Conservation (phyloP, 139 green algal genomes). For the Volvox africanus region DNA sequence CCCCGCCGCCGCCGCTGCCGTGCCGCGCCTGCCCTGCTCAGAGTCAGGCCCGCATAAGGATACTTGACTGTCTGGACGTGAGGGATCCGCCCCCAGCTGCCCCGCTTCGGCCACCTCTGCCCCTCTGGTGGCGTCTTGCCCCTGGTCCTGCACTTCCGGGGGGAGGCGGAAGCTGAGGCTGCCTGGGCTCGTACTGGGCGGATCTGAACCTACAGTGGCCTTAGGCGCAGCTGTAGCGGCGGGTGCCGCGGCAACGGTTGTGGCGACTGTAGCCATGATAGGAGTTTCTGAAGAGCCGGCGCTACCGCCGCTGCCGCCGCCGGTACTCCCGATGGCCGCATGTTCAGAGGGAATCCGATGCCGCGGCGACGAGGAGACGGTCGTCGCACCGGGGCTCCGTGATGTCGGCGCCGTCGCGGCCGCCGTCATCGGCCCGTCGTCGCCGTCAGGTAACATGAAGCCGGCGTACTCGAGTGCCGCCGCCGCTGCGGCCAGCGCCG, state of each 20-base stretch:
- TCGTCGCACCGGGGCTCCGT: neutral
- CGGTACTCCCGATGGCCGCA: neutral
- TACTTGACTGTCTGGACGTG: too few relatives aligned
- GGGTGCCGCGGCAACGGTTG: neutral
- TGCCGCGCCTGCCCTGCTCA: neutral
- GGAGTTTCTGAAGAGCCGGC: neutral
- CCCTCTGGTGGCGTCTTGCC: neutral
- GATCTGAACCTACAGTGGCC: neutral
- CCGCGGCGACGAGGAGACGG: neutral
- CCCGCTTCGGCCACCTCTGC: neutral
- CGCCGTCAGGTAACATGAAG: neutral
- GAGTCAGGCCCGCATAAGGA: too few relatives aligned
- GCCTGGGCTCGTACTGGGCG: constrained; percentile 4
- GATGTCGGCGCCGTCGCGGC: neutral
- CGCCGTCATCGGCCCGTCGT: neutral
- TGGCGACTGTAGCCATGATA: neutral
- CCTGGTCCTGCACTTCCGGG: neutral
- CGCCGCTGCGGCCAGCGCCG: constrained; percentile 35
- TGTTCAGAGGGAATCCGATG: constrained; percentile 11
- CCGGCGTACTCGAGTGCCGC: constrained; percentile 22
- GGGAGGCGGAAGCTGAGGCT: constrained; percentile 31
- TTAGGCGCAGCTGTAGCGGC: neutral
- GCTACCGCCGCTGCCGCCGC: neutral
- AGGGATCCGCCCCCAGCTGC: neutral
- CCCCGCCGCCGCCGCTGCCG: too few relatives aligned